Evolutionary conservation across 2,329 filamentous ascomycete genomes (phyloP), one percentile per base, ranked within the genome.

Genomic region (Alternaria alternata): DNA sequence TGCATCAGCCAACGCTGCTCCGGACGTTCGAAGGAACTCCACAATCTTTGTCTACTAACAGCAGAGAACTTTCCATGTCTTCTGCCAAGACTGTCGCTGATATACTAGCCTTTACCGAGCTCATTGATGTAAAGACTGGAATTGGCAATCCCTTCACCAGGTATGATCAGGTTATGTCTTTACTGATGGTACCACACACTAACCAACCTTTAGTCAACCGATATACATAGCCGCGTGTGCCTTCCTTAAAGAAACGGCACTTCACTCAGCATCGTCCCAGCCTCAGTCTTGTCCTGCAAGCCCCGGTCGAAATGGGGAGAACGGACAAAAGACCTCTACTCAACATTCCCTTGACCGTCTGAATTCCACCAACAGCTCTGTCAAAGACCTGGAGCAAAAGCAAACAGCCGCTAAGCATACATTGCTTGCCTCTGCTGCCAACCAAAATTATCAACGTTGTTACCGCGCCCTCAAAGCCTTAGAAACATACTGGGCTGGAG

Each of bases 151-250:
- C 93, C 0, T 96, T 96, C 66, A 95, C 92, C 0, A 82, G 78
- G 78, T 78, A 67, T 42, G 52, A 16, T 26, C 24, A 26, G 11
- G n/a, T 4, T n/a, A 26, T 4, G 43, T n/a, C 3, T 8, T n/a
- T 18, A 8, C 5, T 22, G 2, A 54, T 34, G 39, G 32, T 12
- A 12, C 14, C 9, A 1, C 5, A 36, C 22, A 16, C 71, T 75
- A 54, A 75, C 41, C 28, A 7, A 5, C 7, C 7, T 28, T 0
- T 58, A 93, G 91, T 48, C 93, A 96, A 76, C 93, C 93, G 0
- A 96, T 96, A 72, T 96, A 96, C 69, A 94, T 96, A 61, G 93
- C 93, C 1, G 93, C 92, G 1, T 96, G 92, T 72, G 93, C 93
- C 0, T 96, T 96, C 68, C 81, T 96, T 16, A 92, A 93, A 80